Percentiles rank a stretch among this genome's conserved stretches.
Evolutionary conservation across 495 filamentous ascomycete genomes (phyloP).

Genomic region (Neurospora cerealis): DNA sequence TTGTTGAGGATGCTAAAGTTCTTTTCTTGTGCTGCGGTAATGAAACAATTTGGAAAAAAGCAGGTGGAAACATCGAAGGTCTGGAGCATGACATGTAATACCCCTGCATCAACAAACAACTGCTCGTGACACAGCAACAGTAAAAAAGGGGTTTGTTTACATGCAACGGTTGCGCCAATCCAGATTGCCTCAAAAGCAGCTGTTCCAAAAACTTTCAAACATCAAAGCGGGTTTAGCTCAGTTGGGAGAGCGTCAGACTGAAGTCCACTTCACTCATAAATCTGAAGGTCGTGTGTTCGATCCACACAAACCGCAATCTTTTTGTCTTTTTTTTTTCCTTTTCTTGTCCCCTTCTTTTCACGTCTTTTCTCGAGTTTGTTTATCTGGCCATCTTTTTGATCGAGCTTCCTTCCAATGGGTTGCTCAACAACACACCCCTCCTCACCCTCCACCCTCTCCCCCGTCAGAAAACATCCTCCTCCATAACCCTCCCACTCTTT

Average conservation of each 20-base stretch:
- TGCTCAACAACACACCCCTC: too few relatives aligned
- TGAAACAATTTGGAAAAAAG: neutral
- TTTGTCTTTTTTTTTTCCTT: too few relatives aligned
- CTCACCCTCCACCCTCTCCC: neutral
- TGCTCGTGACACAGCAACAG: neutral
- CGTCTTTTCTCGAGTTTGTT: neutral
- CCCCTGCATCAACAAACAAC: neutral
- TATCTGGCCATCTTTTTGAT: too few relatives aligned
- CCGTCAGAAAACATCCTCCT: conserved; percentile 3
- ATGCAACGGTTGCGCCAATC: neutral
- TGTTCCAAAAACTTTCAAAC: too few relatives aligned
- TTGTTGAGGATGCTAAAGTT: neutral
- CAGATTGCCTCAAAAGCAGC: neutral
- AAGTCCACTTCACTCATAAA: too few relatives aligned
- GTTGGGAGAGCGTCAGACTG: too few relatives aligned
- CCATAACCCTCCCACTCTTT: neutral
- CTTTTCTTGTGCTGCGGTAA: neutral
- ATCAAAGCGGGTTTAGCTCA: neutral
- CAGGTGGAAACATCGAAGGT: neutral
- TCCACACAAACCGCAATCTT: too few relatives aligned
- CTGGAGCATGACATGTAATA: neutral
- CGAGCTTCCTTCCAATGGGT: neutral
- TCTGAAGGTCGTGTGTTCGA: too few relatives aligned
- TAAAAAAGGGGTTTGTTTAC: neutral
- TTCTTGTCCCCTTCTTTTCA: neutral